Conservation (phyloP, 371 early-diverging fungal species). For the Mortierella sp. region DNA sequence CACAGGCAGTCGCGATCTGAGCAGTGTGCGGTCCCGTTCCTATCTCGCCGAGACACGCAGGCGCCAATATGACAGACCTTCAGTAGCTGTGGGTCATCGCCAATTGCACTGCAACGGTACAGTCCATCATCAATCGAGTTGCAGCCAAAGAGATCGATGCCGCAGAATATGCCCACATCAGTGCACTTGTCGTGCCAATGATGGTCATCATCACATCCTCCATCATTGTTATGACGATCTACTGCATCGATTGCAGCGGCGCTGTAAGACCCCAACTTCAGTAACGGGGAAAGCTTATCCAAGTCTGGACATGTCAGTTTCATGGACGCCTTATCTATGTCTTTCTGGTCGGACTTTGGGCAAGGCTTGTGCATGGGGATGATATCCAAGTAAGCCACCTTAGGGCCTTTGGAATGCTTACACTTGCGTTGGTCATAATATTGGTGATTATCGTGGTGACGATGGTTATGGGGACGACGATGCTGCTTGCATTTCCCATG, state of each 20-base stretch:
- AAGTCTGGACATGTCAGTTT: constrained; percentile 12
- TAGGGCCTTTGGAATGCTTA: background rate
- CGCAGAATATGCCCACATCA: constrained; percentile 12
- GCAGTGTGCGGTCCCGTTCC: constrained; percentile 8
- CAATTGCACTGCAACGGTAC: constrained; percentile 12
- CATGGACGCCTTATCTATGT: constrained; percentile 11
- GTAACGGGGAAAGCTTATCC: background rate
- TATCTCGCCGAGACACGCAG: constrained; percentile 3
- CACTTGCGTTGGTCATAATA: background rate
- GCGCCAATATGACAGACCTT: constrained; percentile 19
- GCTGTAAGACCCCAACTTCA: constrained; percentile 5
- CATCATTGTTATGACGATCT: constrained; percentile 10
- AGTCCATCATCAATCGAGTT: constrained; percentile 23
- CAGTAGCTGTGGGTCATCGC: constrained; percentile 7
- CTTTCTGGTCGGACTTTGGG: constrained; percentile 13
- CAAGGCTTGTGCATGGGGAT: constrained; percentile 22
- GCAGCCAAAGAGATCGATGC: constrained; percentile 25
- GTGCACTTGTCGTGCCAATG: constrained; percentile 29
- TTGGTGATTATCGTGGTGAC: background rate
- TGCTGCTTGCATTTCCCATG: too few species aligned
- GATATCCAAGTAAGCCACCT: constrained; percentile 15
- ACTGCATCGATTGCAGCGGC: background rate
- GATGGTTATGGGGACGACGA: background rate
- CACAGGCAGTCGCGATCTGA: constrained; percentile 5
- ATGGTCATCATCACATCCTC: background rate